Conservation (phyloP, 768 basidiomycete genomes). For the Amanita subjunquillea region DNA sequence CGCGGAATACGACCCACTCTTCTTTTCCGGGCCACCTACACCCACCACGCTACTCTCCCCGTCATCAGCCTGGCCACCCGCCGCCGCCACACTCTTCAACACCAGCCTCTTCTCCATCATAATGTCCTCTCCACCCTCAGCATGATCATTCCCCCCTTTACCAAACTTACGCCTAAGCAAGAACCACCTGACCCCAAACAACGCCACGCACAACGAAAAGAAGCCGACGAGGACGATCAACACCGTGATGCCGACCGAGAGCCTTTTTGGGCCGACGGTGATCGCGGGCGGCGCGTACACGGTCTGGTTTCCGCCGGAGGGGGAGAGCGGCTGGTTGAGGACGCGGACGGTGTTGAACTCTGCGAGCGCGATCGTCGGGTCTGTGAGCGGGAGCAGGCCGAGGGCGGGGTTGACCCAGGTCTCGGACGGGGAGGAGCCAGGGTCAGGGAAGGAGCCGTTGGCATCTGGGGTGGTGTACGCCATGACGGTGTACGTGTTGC, state of each 20-base stretch:
- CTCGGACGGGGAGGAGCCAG: slow-evolving; percentile 7
- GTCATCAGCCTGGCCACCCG: slow-evolving; percentile 2
- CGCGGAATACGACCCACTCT: background rate
- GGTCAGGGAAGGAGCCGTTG: slow-evolving; percentile 31
- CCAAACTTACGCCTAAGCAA: slow-evolving; percentile 17
- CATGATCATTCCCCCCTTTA: slow-evolving; percentile 1
- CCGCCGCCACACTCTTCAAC: no score
- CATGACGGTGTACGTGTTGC: slow-evolving; percentile 71
- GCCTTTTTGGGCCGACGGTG: slow-evolving; percentile 17
- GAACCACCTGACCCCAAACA: slow-evolving; percentile 49
- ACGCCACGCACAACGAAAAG: slow-evolving; percentile 39
- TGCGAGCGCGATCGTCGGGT: slow-evolving; percentile 46
- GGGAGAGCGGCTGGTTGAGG: slow-evolving; percentile 43
- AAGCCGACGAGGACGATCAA: slow-evolving; percentile 50
- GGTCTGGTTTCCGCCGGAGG: slow-evolving; percentile 1
- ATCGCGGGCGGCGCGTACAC: slow-evolving; percentile 8
- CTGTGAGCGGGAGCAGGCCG: slow-evolving; percentile 55
- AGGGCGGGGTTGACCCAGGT: slow-evolving; percentile 31
- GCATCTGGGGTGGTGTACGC: slow-evolving; percentile 42
- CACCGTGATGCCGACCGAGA: slow-evolving; percentile 53
- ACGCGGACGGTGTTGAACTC: slow-evolving; percentile 69
- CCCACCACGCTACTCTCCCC: background rate
- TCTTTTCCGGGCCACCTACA: background rate
- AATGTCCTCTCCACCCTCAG: no score
- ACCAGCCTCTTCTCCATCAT: no score